phyloP scores from a whole-genome alignment of 2,329 filamentous ascomycete species.

The Beauveria sp. region DNA sequence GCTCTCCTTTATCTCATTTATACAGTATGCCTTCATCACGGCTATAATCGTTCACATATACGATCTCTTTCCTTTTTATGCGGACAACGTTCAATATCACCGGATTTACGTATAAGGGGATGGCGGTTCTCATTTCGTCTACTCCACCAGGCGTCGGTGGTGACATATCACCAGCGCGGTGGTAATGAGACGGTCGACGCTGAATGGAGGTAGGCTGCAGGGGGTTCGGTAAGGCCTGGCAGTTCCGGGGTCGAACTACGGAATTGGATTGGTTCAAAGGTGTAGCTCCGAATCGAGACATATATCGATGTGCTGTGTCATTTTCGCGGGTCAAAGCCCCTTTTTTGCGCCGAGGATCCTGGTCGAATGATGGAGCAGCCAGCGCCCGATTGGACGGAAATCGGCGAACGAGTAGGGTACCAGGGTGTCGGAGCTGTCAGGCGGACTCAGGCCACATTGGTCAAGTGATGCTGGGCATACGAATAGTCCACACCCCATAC shows the following conservation, averaged over 20 bases:
- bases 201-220: neutral
- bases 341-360: neutral
- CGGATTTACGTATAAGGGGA: neutral
- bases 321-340: neutral
- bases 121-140: slow-evolving; percentile 1
- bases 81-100: neutral
- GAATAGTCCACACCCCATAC: neutral
- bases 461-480: neutral
- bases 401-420: neutral
- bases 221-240: neutral
- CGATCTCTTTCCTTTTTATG: neutral
- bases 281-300: neutral
- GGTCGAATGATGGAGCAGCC: neutral
- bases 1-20: neutral
- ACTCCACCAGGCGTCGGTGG: neutral
- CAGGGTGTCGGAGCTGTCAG: neutral
- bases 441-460: neutral
- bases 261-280: neutral
- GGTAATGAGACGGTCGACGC: neutral
- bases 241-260: neutral
- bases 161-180: neutral
- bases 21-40: neutral
- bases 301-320: neutral
- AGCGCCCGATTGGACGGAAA: neutral
- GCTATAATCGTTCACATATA: neutral